A percentile compares a stretch with the other conserved stretches of the same genome.
These are phyloP conservation scores for Pseudogymnoascus sp. DNA, from an alignment of 2,329 filamentous ascomycete species.

Conservation along the genomic window DNA sequence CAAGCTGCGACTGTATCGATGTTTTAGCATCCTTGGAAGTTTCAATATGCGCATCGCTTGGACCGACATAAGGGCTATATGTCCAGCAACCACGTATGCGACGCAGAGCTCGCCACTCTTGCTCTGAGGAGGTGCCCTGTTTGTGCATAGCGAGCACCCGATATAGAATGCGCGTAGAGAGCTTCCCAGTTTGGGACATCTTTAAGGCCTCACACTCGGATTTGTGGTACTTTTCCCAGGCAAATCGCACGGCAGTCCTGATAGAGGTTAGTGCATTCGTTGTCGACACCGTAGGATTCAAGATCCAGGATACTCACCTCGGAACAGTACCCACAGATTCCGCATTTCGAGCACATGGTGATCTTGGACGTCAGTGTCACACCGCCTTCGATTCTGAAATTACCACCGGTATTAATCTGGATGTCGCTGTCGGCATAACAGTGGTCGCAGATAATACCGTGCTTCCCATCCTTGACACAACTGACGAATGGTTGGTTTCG, in stretches of 20 bases:
- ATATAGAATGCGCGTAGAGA: neutral
- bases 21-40: neutral
- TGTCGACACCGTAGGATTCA: neutral
- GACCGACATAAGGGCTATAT: no score
- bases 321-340: neutral
- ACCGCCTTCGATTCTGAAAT: no score
- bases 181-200: neutral
- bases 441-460: neutral
- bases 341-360: neutral
- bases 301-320: neutral
- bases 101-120: no score
- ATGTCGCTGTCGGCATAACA: no score
- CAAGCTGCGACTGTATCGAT: no score
- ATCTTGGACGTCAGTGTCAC: no score
- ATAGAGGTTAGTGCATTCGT: neutral
- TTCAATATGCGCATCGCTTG: no score
- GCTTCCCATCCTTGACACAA: neutral
- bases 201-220: neutral
- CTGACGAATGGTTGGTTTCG: neutral
- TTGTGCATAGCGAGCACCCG: neutral
- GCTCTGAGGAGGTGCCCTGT: no score
- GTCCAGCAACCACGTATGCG: no score
- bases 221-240: neutral
- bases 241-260: neutral
- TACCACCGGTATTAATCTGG: neutral